A percentile compares a stretch with the other conserved stretches of the same genome.
Evolutionary conservation across 1,284 basidiomycete genomes (phyloP).

Genomic region (Ganoderma meredithae): DNA sequence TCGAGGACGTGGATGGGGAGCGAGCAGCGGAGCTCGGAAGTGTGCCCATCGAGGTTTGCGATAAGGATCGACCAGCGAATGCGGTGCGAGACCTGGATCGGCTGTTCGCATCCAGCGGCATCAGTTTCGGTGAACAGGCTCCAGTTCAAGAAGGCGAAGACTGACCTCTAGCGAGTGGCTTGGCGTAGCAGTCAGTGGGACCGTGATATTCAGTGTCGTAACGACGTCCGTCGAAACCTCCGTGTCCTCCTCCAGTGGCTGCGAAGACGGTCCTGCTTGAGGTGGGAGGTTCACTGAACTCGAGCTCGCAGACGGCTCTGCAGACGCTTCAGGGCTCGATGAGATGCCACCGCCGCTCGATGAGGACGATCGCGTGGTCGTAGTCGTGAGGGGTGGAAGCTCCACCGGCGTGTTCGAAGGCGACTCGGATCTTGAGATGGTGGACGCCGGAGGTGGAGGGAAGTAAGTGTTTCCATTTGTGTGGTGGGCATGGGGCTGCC

Average conservation of each 20-base stretch:
- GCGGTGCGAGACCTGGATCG: conserved; percentile 78
- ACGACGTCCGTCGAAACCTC: conserved; percentile 52
- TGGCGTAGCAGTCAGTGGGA: conserved; percentile 63
- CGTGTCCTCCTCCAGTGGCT: conserved; percentile 23
- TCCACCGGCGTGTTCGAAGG: conserved; percentile 34
- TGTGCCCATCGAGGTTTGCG: conserved; percentile 87
- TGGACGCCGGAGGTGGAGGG: conserved; percentile 23
- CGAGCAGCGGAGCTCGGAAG: conserved; percentile 90
- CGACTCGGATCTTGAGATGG: conserved; percentile 30
- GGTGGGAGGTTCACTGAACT: conserved; percentile 23
- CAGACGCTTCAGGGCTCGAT: conserved; percentile 18
- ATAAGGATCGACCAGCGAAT: conserved; percentile 81
- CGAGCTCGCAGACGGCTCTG: conserved; percentile 16
- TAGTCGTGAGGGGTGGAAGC: conserved; percentile 39
- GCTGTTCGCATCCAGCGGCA: conserved; percentile 42
- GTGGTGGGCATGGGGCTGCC: conserved; percentile 24
- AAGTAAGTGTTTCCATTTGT: conserved; percentile 24
- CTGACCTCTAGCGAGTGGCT: conserved; percentile 66
- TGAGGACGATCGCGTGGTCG: conserved; percentile 39
- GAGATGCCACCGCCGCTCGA: conserved; percentile 29
- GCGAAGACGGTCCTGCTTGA: conserved; percentile 16
- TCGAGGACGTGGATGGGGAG: conserved; percentile 88
- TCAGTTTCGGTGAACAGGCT: conserved; percentile 8
- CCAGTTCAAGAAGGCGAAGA: background rate
- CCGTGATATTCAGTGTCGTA: conserved; percentile 52